Percentiles rank a stretch among this genome's conserved stretches.
Conservation (phyloP, 1,139 yeast genomes). For the Blastobotrys petasosporus region DNA sequence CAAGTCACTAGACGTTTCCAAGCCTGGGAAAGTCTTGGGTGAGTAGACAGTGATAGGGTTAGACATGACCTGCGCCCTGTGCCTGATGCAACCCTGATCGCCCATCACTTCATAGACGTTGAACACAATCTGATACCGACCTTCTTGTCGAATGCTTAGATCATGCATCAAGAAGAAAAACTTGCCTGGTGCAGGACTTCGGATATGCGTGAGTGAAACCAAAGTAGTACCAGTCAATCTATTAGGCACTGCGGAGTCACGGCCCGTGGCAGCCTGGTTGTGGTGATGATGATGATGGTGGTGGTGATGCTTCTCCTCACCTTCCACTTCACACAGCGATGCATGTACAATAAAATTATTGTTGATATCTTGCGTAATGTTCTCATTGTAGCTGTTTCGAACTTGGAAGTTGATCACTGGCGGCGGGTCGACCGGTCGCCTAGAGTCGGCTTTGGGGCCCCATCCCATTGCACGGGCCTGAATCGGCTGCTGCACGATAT, state of each 20-base stretch:
- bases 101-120: conserved; percentile 29
- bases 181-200: conserved; percentile 26
- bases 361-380: conserved; percentile 23
- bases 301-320: conserved; percentile 2
- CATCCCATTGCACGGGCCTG: conserved; percentile 34
- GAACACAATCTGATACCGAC: conserved; percentile 30
- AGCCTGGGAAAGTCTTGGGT: conserved; percentile 36
- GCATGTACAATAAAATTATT: conserved; percentile 30
- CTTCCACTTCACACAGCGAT: conserved; percentile 22
- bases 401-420: conserved; percentile 29
- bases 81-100: conserved; percentile 18
- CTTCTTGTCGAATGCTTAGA: conserved; percentile 34
- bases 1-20: conserved; percentile 31
- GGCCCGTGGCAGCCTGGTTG: conserved; percentile 11
- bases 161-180: conserved; percentile 33
- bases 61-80: conserved; percentile 26
- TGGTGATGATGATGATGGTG: conserved; percentile 1
- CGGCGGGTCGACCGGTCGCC: conserved; percentile 34
- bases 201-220: conserved; percentile 25
- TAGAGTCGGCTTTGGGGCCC: conserved; percentile 32
- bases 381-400: conserved; percentile 16
- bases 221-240: conserved; percentile 27
- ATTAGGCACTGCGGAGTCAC: conserved; percentile 13
- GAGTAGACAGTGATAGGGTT: conserved; percentile 32
- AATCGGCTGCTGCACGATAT: conserved; percentile 29